Conservation (phyloP, 257 asterid genomes). For the Przewalskia tangutica region DNA sequence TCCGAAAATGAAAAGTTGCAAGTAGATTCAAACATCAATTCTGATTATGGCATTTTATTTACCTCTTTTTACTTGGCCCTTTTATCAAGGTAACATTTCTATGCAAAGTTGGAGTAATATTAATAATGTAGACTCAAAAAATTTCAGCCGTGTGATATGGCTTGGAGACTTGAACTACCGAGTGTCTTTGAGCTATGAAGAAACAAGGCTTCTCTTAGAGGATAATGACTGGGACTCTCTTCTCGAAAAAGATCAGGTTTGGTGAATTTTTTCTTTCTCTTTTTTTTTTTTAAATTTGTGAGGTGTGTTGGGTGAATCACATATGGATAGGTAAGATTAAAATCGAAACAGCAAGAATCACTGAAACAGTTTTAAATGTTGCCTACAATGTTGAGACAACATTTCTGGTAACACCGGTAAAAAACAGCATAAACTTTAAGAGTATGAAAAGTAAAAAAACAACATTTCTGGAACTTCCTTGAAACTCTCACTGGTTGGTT, state of each 20-base stretch:
- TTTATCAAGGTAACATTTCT: neutral
- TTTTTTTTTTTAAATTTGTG: neutral
- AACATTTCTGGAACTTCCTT: too few species aligned
- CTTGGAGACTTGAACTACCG: slow-evolving; percentile 91
- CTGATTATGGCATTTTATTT: neutral
- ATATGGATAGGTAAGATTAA: too few species aligned
- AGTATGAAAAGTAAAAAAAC: too few species aligned
- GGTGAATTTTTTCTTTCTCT: neutral
- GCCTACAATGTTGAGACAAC: too few species aligned
- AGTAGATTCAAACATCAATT: neutral
- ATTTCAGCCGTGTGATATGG: slow-evolving; percentile 80
- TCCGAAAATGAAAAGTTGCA: too few species aligned
- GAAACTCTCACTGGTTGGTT: too few species aligned
- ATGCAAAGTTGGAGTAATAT: neutral
- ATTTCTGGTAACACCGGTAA: too few species aligned
- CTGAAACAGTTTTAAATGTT: too few species aligned
- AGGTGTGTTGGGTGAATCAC: too few species aligned
- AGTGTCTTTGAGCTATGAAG: slow-evolving; percentile 72
- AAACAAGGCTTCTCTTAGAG: slow-evolving; percentile 54
- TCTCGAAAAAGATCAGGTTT: slow-evolving; percentile 80
- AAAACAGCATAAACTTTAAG: too few species aligned
- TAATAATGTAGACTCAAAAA: neutral
- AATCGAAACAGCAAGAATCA: too few species aligned
- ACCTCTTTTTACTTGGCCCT: neutral
- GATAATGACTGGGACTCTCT: slow-evolving; percentile 84